Evolutionary conservation across 1,139 yeast genomes (phyloP).

Genomic region (Wickerhamomyces sp.): DNA sequence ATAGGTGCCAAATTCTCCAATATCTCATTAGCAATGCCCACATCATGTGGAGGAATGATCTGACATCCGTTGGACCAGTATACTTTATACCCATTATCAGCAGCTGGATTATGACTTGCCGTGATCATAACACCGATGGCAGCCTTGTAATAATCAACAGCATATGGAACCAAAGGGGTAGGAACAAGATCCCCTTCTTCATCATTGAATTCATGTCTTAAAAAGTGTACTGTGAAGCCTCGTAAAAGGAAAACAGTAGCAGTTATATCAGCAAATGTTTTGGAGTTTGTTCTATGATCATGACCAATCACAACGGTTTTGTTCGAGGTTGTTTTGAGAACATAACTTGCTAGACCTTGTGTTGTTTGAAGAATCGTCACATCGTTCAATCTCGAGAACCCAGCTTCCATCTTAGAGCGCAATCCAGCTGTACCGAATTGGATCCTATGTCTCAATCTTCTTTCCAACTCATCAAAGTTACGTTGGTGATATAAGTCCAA

Average conservation of each 20-base stretch:
- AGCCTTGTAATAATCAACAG: constrained; percentile 59
- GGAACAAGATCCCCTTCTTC: constrained; percentile 46
- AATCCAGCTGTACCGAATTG: constrained; percentile 94
- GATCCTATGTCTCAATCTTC: constrained; percentile 47
- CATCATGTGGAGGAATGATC: constrained; percentile 88
- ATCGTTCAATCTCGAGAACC: constrained; percentile 84
- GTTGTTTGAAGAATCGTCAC: constrained; percentile 89
- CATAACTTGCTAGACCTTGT: constrained; percentile 77
- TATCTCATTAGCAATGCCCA: constrained; percentile 62
- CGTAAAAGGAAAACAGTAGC: constrained; percentile 66
- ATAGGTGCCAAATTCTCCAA: constrained; percentile 56
- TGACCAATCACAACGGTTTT: constrained; percentile 76
- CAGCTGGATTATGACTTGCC: constrained; percentile 93
- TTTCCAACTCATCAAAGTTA: constrained; percentile 43
- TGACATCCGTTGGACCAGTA: constrained; percentile 94
- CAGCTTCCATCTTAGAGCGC: constrained; percentile 84
- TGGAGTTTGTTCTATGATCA: constrained; percentile 84
- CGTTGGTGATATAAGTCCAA: constrained; percentile 35
- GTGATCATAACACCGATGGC: constrained; percentile 92
- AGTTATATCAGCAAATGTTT: constrained; percentile 71
- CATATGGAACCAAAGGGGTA: constrained; percentile 91
- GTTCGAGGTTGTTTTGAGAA: constrained; percentile 32
- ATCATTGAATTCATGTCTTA: constrained; percentile 31
- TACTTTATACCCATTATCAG: constrained; percentile 92
- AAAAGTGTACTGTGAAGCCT: constrained; percentile 65